phyloP scores from a whole-genome alignment of 225 moss, liverwort and hornwort species.

The Sphagnum tenellum region DNA sequence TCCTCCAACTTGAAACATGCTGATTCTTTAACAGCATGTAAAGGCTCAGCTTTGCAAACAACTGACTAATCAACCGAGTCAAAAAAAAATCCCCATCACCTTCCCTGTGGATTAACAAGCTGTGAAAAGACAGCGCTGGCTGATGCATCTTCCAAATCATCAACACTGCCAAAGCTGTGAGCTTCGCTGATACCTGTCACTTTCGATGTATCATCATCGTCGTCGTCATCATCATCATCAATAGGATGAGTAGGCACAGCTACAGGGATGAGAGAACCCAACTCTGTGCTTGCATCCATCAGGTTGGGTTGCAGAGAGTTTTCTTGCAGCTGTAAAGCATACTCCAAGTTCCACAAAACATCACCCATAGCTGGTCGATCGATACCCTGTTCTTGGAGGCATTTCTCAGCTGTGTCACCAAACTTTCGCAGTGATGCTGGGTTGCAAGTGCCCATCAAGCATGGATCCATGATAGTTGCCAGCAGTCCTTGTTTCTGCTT shows the following conservation, averaged over 20 bases:
- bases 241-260: slow-evolving; percentile 32
- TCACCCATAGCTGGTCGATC: slow-evolving; percentile 90
- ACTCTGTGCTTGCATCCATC: slow-evolving; percentile 62
- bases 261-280: slow-evolving; percentile 37
- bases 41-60: too few species aligned
- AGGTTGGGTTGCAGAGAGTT: slow-evolving; percentile 48
- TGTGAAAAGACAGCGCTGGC: slow-evolving; percentile 92
- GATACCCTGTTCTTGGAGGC: slow-evolving; percentile 73
- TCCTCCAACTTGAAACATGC: too few species aligned
- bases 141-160: slow-evolving; percentile 63
- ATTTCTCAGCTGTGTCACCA: slow-evolving; percentile 90
- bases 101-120: slow-evolving; percentile 89
- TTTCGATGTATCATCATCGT: slow-evolving; percentile 14
- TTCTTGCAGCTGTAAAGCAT: slow-evolving; percentile 73
- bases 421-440: slow-evolving; percentile 68
- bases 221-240: slow-evolving; percentile 14
- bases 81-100: slow-evolving; percentile 28
- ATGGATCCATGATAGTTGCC: slow-evolving; percentile 75
- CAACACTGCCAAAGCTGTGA: slow-evolving; percentile 44
- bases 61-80: too few species aligned
- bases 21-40: too few species aligned
- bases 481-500: slow-evolving; percentile 75
- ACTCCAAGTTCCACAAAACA: slow-evolving; percentile 88
- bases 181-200: slow-evolving; percentile 39
- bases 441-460: slow-evolving; percentile 46